phyloP scores from a whole-genome alignment of 305 asterid genomes.

The Euphrasia arctica region DNA sequence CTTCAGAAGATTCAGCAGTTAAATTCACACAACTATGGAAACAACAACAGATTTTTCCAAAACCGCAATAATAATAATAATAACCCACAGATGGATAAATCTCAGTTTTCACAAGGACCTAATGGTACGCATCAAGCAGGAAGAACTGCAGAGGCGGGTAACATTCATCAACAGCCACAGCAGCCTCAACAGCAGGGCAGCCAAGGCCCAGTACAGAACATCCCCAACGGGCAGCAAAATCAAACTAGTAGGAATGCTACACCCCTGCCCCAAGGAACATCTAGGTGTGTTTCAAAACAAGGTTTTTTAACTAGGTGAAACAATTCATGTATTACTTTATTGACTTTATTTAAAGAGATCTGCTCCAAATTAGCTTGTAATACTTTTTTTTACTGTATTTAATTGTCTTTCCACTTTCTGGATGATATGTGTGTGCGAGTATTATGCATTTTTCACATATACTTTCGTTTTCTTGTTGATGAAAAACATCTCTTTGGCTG shows the following conservation, averaged over 20 bases:
- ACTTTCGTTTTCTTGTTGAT: slow-evolving; percentile 31
- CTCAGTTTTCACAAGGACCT: slow-evolving; percentile 44
- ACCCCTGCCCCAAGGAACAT: slow-evolving; percentile 94
- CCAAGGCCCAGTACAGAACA: slow-evolving; percentile 58
- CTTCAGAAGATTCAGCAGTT: slow-evolving; percentile 91
- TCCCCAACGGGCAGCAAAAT: slow-evolving; percentile 57
- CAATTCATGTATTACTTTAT: slow-evolving; percentile 49
- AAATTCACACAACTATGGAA: slow-evolving; percentile 60
- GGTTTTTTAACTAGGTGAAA: slow-evolving; percentile 75
- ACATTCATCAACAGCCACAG: slow-evolving; percentile 43
- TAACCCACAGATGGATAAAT: slow-evolving; percentile 49
- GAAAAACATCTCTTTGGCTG: slow-evolving; percentile 21
- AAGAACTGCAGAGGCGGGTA: slow-evolving; percentile 47
- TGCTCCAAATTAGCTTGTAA: slow-evolving; percentile 44
- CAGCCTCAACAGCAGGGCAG: slow-evolving; percentile 52
- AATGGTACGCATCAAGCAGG: slow-evolving; percentile 46
- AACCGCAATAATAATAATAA: slow-evolving; percentile 72
- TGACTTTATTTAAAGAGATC: slow-evolving; percentile 35
- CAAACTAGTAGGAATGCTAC: slow-evolving; percentile 64
- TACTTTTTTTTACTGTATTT: slow-evolving; percentile 20
- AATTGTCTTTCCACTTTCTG: slow-evolving; percentile 22
- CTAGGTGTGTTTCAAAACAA: slow-evolving; percentile 92
- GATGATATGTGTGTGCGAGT: slow-evolving; percentile 35
- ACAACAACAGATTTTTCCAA: slow-evolving; percentile 61
- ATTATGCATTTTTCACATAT: slow-evolving; percentile 18